Base-by-base conservation (phyloP, 345 rosid species). In the Sonneratia caseolaris region DNA sequence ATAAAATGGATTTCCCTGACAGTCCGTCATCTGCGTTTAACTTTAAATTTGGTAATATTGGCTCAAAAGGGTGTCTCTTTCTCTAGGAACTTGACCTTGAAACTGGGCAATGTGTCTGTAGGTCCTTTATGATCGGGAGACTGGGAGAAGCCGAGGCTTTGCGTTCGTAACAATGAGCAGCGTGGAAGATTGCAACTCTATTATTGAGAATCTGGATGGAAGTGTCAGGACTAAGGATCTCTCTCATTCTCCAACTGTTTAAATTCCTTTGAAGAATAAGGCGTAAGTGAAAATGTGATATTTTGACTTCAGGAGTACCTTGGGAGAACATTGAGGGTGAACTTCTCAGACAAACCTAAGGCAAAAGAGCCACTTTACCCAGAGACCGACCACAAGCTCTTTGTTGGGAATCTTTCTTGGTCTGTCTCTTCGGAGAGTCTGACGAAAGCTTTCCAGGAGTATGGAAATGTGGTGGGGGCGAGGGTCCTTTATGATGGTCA, bases 131-230 rank as follows among this genome's bases (percentile, higher is more conserved):
- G 76, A 94, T 55, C 86, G 97, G 80, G 82, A 86, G 9, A 87
- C 92, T 4, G 97, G 97, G 68, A 90, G 81, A 78, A 91, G 97
- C 76, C 85, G 92, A 79, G 99, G 99, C 13, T 95, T 90, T 40
- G 97, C 96, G 14, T 95, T 95, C 66, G 97, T 90, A 59, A 88
- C 93, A 6, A 95, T 95, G 97, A 92, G 91, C 74, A 95, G 73
- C 36, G 53, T 92, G 68, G 97, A 92, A 76, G 96, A 91, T 65
- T 91, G 97, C 59, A 81, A 87, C 47, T 40, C 73, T 27, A 88
- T 90, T 38, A 85, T 90, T 55, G 80, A 89, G 56, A 95, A 95
- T 64, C 96, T 95, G 18, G 92, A 89, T 86, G 97, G 97, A 79
- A 84, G 86, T 75, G 99, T 95, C 89, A 80, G 88, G 32, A 66